A percentile compares a stretch with the other conserved stretches of the same genome.
These are phyloP conservation scores for Aspergillus incahuasiensis DNA, from an alignment of 495 filamentous ascomycete genomes.

Conservation along the genomic window DNA sequence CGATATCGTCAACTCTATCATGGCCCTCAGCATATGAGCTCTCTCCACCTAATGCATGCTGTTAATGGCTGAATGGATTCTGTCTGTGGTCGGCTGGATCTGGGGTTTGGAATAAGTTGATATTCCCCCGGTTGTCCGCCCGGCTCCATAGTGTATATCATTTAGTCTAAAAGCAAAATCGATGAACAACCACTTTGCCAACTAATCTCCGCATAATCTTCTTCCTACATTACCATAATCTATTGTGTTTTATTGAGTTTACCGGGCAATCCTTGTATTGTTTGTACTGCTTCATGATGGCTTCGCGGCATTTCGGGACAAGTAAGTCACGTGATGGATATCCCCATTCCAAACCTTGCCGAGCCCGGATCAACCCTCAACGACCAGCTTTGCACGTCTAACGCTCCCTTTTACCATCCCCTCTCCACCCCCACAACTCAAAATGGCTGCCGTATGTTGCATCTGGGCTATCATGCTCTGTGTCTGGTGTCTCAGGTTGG, in stretches of 20 bases:
- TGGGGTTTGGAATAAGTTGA: conserved; percentile 29
- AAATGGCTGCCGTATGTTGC: conserved; percentile 85
- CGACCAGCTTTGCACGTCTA: conserved; percentile 39
- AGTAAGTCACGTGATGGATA: conserved; percentile 37
- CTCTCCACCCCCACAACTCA: conserved; percentile 40
- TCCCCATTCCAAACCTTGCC: conserved; percentile 44
- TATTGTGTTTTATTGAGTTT: no score
- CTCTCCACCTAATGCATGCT: conserved; percentile 12
- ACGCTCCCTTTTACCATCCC: conserved; percentile 19
- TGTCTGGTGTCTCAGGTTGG: not conserved
- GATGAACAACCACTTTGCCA: conserved; percentile 21
- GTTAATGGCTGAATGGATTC: conserved; percentile 20
- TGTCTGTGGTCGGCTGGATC: conserved; percentile 26
- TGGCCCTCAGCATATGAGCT: conserved; percentile 91
- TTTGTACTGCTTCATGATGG: no score
- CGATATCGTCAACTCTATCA: conserved; percentile 99
- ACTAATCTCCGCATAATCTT: not conserved
- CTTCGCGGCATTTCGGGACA: conserved; percentile 28
- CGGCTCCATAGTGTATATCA: conserved; percentile 40
- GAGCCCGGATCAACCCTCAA: conserved; percentile 42
- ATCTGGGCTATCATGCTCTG: not conserved
- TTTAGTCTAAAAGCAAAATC: conserved; percentile 35
- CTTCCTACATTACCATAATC: not conserved
- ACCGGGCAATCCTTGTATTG: no score
- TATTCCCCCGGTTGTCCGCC: conserved; percentile 23